These are phyloP conservation scores for Scleroderma citrinum DNA, from an alignment of 768 basidiomycete genomes.

Conservation along the genomic window DNA sequence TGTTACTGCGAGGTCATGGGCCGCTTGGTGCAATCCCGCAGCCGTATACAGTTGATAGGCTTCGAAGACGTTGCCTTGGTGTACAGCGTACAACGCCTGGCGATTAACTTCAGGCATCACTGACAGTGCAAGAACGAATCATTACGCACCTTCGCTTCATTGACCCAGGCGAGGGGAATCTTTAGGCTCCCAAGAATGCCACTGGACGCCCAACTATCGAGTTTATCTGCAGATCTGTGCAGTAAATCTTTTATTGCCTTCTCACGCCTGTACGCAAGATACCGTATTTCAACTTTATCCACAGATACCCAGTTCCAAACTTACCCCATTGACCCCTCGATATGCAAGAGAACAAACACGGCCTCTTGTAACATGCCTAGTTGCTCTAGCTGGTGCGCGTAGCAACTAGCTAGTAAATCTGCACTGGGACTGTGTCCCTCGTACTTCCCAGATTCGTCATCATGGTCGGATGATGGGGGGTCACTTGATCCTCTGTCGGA, in stretches of 20 bases:
- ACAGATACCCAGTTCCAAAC: constrained; percentile 20
- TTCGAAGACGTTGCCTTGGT: constrained; percentile 54
- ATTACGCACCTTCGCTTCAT: constrained; percentile 65
- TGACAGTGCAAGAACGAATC: not conserved
- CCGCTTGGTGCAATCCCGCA: constrained; percentile 63
- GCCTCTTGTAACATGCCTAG: constrained; percentile 80
- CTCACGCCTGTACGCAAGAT: constrained; percentile 53
- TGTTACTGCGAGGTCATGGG: constrained; percentile 80
- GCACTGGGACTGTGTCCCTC: constrained; percentile 83
- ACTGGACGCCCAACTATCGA: constrained; percentile 70
- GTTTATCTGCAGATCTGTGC: constrained; percentile 53
- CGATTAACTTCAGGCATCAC: not conserved
- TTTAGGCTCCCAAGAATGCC: constrained; percentile 72
- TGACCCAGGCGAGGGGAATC: constrained; percentile 83
- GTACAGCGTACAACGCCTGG: constrained; percentile 63
- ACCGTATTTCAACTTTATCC: not conserved
- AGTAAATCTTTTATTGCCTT: constrained; percentile 80
- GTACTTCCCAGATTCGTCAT: constrained; percentile 39
- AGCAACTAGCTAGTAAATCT: constrained; percentile 75
- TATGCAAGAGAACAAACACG: constrained; percentile 81
- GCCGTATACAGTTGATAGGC: constrained; percentile 75
- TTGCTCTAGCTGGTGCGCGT: constrained; percentile 82
- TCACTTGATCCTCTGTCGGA: constrained; percentile 61
- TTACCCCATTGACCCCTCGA: constrained; percentile 77
- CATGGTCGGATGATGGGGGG: constrained; percentile 29